These are phyloP conservation scores for Myriosclerotinia curreyana DNA, from an alignment of 2,329 filamentous ascomycete genomes.

Conservation along the genomic window DNA sequence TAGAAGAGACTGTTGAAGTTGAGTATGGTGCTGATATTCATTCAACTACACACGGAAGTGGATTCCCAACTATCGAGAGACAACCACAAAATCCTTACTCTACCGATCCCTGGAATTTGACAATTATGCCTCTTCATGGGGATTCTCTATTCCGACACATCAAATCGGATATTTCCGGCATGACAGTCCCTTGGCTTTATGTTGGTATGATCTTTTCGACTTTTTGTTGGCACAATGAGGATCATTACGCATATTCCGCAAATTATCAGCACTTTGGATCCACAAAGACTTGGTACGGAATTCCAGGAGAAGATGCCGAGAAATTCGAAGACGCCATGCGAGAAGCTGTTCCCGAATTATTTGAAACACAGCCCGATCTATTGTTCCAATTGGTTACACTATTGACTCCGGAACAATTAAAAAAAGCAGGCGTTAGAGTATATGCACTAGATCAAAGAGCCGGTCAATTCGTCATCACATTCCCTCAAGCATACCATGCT, in stretches of 20 bases:
- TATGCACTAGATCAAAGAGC: constrained; percentile 95
- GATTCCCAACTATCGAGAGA: constrained; percentile 91
- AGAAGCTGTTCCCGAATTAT: constrained; percentile 90
- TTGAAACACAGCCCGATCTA: constrained; percentile 94
- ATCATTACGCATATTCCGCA: constrained; percentile 95
- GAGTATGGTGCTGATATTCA: constrained; percentile 98
- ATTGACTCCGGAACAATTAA: constrained; percentile 86
- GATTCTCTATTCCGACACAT: constrained; percentile 96
- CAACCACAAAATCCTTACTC: constrained; percentile 85
- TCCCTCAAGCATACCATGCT: constrained; percentile 94
- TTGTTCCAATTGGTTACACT: constrained; percentile 97
- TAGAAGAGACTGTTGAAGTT: constrained; percentile 94
- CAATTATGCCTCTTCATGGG: constrained; percentile 82
- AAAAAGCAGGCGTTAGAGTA: constrained; percentile 87
- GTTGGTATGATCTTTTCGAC: constrained; percentile 99
- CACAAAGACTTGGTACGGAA: constrained; percentile 99
- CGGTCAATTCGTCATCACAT: constrained; percentile 94
- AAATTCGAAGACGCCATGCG: constrained; percentile 96
- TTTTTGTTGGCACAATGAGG: constrained; percentile 99
- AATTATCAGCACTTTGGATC: constrained; percentile 98
- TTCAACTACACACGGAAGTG: constrained; percentile 94
- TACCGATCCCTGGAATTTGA: constrained; percentile 92
- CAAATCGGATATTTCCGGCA: constrained; percentile 96
- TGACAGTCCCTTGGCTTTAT: constrained; percentile 99
- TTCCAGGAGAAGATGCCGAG: constrained; percentile 87